phyloP scores from a whole-genome alignment of 2,329 filamentous ascomycete species.

The Colletotrichum coccodes region DNA sequence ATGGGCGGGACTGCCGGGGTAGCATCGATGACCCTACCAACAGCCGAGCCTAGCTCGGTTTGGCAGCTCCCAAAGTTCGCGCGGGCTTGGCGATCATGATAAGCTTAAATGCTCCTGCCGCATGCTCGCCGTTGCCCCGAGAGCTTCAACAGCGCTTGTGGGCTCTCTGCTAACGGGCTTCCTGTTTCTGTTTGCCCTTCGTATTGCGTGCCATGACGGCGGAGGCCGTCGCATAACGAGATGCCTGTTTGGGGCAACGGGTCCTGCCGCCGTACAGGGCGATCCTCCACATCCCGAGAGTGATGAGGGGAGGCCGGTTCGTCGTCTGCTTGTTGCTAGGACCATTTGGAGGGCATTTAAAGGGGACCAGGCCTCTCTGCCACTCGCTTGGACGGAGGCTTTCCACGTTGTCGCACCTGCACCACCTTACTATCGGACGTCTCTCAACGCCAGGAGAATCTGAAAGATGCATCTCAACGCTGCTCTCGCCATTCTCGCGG shows the following conservation, averaged over 20 bases:
- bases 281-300: slow-evolving; percentile 15
- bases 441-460: not conserved
- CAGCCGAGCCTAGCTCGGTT: slow-evolving; percentile 27
- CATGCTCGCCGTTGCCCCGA: slow-evolving; percentile 27
- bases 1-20: slow-evolving; percentile 21
- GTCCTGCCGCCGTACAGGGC: slow-evolving; percentile 20
- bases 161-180: slow-evolving; percentile 17
- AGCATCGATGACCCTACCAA: slow-evolving; percentile 3
- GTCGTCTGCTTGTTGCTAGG: not conserved
- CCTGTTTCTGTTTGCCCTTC: slow-evolving; percentile 12
- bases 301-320: not conserved
- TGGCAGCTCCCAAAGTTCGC: slow-evolving; percentile 25
- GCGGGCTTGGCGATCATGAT: slow-evolving; percentile 31
- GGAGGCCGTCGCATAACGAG: slow-evolving; percentile 3
- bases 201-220: slow-evolving; percentile 12
- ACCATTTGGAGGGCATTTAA: not conserved
- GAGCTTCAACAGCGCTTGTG: not conserved
- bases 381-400: not conserved
- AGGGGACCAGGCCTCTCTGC: not conserved
- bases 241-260: slow-evolving; percentile 31
- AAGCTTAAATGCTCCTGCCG: slow-evolving; percentile 34
- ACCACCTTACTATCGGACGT: not conserved
- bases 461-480: slow-evolving; percentile 31
- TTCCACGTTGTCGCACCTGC: not conserved
- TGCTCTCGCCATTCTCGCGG: slow-evolving; percentile 32